Evolutionary conservation across 805 yeast genomes (phyloP), one percentile per base, ranked within the genome.

Genomic region (Metschnikowia shivogae): DNA sequence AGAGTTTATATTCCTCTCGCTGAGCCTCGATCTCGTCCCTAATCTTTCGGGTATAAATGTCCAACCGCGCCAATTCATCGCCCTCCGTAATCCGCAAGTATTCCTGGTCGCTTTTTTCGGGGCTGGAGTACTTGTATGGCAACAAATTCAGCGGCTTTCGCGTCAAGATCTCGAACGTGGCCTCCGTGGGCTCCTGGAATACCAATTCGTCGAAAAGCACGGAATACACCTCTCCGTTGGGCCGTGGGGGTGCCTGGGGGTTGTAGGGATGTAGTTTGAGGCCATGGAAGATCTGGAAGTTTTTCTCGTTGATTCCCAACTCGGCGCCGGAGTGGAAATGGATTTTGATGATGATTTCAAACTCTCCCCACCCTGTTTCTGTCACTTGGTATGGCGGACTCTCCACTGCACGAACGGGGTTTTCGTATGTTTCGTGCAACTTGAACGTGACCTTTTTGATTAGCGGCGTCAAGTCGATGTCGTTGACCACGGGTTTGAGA

Each of bases 291-390:
- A 93, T 72, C 34, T 82, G 85, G 38, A 93, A 68, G 63, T 86
- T 83, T 69, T 93, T 93, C 60, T 93, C 99, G 54, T 82, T 84
- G 29, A 70, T 67, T 2, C 74, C 74, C 34, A 71, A 56, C 37
- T 71, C 76, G 12, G 95, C 84, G 27, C 87, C 95, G n/a, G 83
- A 76, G 32, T 82, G 83, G 63, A 93, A 93, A 62, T 83, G 90
- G 13, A 93, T 79, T 60, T 90, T 87, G 44, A 93, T 82, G 31
- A 86, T 80, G 49, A 93, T 85, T 59, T 93, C 99, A 65, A 93
- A 93, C 64, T 93, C 99, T 54, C 99, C 99, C 99, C 99, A 93
- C 0, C 99, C 99, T 0, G 98, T 87, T 60, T 93, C 99, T 1
- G 96, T 86, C 26, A 93, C 89, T 62, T 89, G 95, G 58, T 85